These are phyloP conservation scores for Annulohypoxylon moriforme DNA, from an alignment of 495 filamentous ascomycete genomes.

Conservation along the genomic window DNA sequence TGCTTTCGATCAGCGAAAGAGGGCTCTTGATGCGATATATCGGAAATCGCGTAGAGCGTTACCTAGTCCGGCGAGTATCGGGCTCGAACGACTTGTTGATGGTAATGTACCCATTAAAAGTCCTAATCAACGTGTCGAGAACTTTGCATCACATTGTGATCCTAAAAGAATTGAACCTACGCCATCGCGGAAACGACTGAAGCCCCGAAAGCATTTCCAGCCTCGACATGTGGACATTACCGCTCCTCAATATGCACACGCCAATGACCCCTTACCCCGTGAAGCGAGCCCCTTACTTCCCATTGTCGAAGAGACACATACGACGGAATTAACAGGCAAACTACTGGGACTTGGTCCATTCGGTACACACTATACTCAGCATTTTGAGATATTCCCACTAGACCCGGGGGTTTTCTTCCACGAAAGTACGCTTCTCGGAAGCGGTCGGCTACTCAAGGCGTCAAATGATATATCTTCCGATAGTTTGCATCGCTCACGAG, in stretches of 20 bases:
- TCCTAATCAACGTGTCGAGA: conserved; percentile 24
- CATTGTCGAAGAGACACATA: conserved; percentile 31
- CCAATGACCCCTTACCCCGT: conserved; percentile 59
- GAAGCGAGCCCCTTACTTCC: conserved; percentile 31
- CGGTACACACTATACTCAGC: conserved; percentile 74
- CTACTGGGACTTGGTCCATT: conserved; percentile 67
- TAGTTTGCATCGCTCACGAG: conserved; percentile 44
- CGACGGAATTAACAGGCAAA: conserved; percentile 51
- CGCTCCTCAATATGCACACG: conserved; percentile 60
- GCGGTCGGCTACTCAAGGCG: conserved; percentile 70
- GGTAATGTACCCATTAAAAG: conserved; percentile 32
- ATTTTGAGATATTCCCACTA: conserved; percentile 79
- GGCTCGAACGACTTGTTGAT: conserved; percentile 45
- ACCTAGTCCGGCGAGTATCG: conserved; percentile 32
- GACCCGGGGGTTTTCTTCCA: conserved; percentile 78
- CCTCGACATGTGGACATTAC: conserved; percentile 66
- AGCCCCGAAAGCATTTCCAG: conserved; percentile 58
- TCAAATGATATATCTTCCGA: conserved; percentile 51
- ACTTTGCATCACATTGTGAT: conserved; percentile 36
- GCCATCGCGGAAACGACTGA: conserved; percentile 44
- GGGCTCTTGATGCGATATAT: conserved; percentile 60
- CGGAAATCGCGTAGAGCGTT: conserved; percentile 52
- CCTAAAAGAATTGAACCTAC: conserved; percentile 43
- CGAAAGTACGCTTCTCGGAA: conserved; percentile 78
- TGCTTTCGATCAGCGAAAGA: conserved; percentile 57